These are phyloP conservation scores for Discostella stelligera DNA, from an alignment of 352 stramenopile species.

Conservation along the genomic window DNA sequence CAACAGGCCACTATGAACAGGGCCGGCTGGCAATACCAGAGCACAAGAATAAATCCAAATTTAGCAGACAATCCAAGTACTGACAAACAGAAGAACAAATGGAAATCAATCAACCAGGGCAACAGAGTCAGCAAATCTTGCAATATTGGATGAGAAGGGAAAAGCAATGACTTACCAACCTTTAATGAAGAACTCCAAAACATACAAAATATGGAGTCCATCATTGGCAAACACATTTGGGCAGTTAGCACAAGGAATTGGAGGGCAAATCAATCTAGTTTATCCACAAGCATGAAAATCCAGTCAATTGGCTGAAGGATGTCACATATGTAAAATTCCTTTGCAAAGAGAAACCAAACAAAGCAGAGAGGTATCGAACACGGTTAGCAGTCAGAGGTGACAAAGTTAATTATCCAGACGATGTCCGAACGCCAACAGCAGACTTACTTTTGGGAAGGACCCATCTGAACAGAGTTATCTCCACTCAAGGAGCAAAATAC, in stretches of 20 bases:
- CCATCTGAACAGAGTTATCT: conserved; percentile 45
- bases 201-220: neutral
- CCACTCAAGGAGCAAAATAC: conserved; percentile 31
- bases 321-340: conserved; percentile 50
- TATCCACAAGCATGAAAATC: conserved; percentile 27
- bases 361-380: conserved; percentile 26
- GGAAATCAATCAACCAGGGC: neutral
- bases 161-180: conserved; percentile 7
- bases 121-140: neutral
- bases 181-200: neutral
- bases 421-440: conserved; percentile 28
- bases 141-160: neutral
- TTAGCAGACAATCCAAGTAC: too few relatives aligned
- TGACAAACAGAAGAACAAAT: neutral
- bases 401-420: conserved; percentile 38
- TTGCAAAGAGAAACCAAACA: conserved; percentile 28
- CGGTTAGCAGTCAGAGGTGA: conserved; percentile 45
- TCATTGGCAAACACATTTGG: conserved; percentile 23
- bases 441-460: conserved; percentile 45
- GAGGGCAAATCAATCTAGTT: conserved; percentile 18
- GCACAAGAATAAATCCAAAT: too few relatives aligned
- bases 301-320: conserved; percentile 10
- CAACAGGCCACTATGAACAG: too few relatives aligned
- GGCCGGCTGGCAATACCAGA: too few relatives aligned
- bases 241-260: conserved; percentile 30